Evolutionary conservation across 306 rosid genomes (phyloP), one percentile per base, ranked within the genome.

Genomic region (Cicer cuneatum): DNA sequence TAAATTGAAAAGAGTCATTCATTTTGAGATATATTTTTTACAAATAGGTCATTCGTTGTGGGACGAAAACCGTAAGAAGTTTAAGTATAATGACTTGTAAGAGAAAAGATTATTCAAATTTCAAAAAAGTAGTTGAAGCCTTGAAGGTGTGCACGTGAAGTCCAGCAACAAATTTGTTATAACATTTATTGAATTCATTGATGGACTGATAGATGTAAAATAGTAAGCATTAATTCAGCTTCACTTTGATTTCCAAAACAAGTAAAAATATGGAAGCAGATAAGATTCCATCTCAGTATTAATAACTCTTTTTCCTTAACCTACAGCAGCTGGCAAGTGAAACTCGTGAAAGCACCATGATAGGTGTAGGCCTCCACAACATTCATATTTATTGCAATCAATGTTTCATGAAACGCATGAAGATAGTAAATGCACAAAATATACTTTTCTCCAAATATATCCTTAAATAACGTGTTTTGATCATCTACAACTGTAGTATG

Each of bases 131-230:
- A 47, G 71, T 73, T 70, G 41, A 69, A 79, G 57, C 51, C 21
- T 73, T 70, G 38, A 69, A 79, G 57, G 57, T 33, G 60, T 47
- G 84, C 86, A 78, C 76, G 72, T 81, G 81, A 68, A 72, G 14
- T 70, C 49, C 8, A 54, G 47, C 70, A 69, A 54, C 82, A 77
- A 59, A 81, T 81, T 71, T 39, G 64, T 82, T 78, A 59, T 39
- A 72, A 47, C 82, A 58, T 74, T 83, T 77, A 78, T 15, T 52
- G 63, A 24, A 57, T 71, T 83, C 71, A 77, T 18, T 56, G 66
- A 35, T 57, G 41, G 60, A 4, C 19, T 43, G 19, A 76, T 65
- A 64, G 49, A 76, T 83, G 82, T 74, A 74, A 63, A 67, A 58
- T 52, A 84, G 73, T 11, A 29, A 12, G 54, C 82, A 82, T 53